A percentile compares a stretch with the other conserved stretches of the same genome.
Evolutionary conservation across 306 rosid genomes (phyloP).

Genomic region (Lablab purpureus): DNA sequence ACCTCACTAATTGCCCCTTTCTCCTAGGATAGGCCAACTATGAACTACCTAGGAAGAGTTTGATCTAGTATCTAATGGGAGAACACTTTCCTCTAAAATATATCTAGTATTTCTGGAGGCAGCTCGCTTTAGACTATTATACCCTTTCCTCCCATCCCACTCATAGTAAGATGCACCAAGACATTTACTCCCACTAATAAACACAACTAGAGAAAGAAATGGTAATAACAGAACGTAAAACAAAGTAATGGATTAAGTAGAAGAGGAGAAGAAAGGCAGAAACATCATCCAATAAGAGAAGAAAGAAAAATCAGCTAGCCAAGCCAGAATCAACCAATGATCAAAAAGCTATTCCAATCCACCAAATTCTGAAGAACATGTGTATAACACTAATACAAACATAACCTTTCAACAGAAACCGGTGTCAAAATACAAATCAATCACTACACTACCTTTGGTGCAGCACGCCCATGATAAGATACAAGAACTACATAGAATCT

Average conservation of each 20-base stretch:
- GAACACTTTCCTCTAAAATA: neutral
- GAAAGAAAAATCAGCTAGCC: neutral
- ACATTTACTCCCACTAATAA: neutral
- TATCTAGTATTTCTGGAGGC: neutral
- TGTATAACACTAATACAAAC: neutral
- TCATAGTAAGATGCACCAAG: neutral
- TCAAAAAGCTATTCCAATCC: neutral
- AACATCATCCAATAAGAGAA: neutral
- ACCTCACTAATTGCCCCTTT: constrained; percentile 4
- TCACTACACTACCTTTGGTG: neutral
- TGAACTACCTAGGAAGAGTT: neutral
- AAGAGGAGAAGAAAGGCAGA: neutral
- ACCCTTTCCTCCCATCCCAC: neutral
- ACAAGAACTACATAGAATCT: neutral
- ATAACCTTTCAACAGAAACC: neutral
- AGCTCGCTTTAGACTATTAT: neutral
- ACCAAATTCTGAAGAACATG: neutral
- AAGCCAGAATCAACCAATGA: neutral
- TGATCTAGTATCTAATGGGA: neutral
- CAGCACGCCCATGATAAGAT: neutral
- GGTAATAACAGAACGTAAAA: neutral
- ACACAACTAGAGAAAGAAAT: neutral
- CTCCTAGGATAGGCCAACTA: neutral
- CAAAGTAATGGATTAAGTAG: neutral
- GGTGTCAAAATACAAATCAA: neutral